Base-by-base conservation (phyloP, 176 grass and related monocot species). In the Puccinellia tenuiflora region DNA sequence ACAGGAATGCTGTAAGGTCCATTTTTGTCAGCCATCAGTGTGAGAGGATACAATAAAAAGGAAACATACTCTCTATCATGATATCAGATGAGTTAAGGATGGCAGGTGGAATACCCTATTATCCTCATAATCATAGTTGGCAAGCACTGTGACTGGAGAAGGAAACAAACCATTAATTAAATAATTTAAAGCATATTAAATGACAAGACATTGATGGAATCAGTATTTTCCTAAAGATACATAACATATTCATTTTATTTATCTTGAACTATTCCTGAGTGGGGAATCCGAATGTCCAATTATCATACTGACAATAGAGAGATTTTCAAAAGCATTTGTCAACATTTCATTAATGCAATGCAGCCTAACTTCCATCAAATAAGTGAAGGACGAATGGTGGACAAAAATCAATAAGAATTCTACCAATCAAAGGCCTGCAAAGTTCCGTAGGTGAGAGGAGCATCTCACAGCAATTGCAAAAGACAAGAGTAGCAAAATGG, bases 61-160 rank as follows among this genome's bases (percentile, higher is more conserved):
- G 62, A 65, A 52, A 80, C 48, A 81, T 14, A 28, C 30, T 21
- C 68, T 15, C 79, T 39, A 28, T 54, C 73, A 81, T 64, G 79
- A 83, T 42, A 83, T 82, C 48, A 61, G 52, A 80, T 33, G 33
- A 83, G 78, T 37, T 68, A 62, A 83, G 34, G 59, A 43, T 15
- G 33, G 90, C 79, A 79, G 75, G 45, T 79, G 17, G 59, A 68
- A 68, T 21, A 80, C 59, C 46, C 57, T 68, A 66, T 30, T 80
- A 67, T 84, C 81, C 75, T 67, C 76, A 31, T 29, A 85, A 85
- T 80, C 59, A 38, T 59, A 75, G 82, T 31, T 84, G 31, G 34
- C 30, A 73, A 79, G 43, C 24, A 52, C 38, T 65, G 35, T 35
- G 64, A 35, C 14, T 79, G 55, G 75, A 84, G 42, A 84, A 83